Base-by-base conservation (phyloP, 176 grass and related monocot genomes). In the Themeda triandra region DNA sequence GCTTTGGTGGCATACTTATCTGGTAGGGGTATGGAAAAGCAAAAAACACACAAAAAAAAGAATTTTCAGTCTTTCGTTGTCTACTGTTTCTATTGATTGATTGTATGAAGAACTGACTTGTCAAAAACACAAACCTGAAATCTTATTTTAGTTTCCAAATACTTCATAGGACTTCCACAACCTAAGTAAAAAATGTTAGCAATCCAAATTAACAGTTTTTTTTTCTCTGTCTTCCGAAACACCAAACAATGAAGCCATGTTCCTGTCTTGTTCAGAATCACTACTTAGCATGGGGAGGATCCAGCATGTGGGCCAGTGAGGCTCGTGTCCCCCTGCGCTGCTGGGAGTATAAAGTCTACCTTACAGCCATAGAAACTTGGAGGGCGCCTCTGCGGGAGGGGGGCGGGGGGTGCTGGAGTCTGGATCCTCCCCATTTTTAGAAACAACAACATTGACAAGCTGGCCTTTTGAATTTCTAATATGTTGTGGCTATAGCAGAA, bases 401-500 rank as follows among this genome's bases (percentile, higher is more conserved):
- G n/a, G n/a, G n/a, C n/a, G n/a, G n/a, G n/a, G n/a, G n/a, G n/a
- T n/a, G n/a, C n/a, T n/a, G n/a, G n/a, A n/a, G n/a, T n/a, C n/a
- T n/a, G n/a, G n/a, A n/a, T n/a, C n/a, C n/a, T n/a, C n/a, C n/a
- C n/a, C n/a, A 41, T 66, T 66, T 75, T 81, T 6, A 67, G 35
- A 27, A 18, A 13, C 58, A 15, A 18, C 35, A 58, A 28, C 44
- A 71, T 36, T 58, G 75, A 32, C 8, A 71, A 83, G 71, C 66
- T 24, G 11, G 60, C 8, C 7, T n/a, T 24, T 18, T 39, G 13
- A 10, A 53, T 90, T 90, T 75, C n/a, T 79, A 70, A 75, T 93
- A 88, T 30, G 85, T 86, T 62, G 49, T 93, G 31, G 82, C 73
- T 54, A 28, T 90, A 46, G 72, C 82, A 71, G 88, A 90, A 80